Base-by-base conservation (phyloP, 73 alveolate species). In the Paramecium pentaurelia region DNA sequence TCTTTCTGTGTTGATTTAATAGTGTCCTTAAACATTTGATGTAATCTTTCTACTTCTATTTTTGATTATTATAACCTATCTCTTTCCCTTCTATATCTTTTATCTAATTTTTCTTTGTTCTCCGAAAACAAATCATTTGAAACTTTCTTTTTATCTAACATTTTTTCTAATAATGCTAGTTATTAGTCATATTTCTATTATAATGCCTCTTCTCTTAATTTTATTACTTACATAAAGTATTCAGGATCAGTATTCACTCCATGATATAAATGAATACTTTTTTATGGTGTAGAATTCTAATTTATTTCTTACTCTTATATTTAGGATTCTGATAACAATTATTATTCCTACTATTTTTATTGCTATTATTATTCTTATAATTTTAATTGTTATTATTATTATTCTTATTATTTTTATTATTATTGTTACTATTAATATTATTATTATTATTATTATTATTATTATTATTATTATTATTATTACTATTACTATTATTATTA, bases 1-100 rank as follows among this genome's bases (percentile, higher is more conserved):
- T 75, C 88, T 42, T 75, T 75, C 11, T 75, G 40, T 9, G 88
- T 75, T 16, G 88, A 75, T 75, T 75, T 75, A 9, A 75, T 75
- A 5, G 88, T 75, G 8, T 75, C 88, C 8, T 75, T 75, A 42
- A 75, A 75, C 60, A 75, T 38, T 38, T 36, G 12, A 38, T 75
- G 60, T 11, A 75, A 30, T 75, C 88, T 36, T 75, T 75, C 58
- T 12, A 75, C 68, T 20, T 75, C 88, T 12, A 32, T 75, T 42
- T 75, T 75, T 12, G 88, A 75, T 25, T 36, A 75, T 38, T 16
- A 25, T 38, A 75, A 38, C 18, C 37, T 75, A 36, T 75, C 88
- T 18, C 60, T 75, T 16, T 75, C 88, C 22, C 88, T 75, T 38
- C 37, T 38, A 18, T 14, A 75, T 38, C 20, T 75, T 75, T 38